phyloP scores from a whole-genome alignment of 331 rosid genomes.

The Phaseolus coccineus region DNA sequence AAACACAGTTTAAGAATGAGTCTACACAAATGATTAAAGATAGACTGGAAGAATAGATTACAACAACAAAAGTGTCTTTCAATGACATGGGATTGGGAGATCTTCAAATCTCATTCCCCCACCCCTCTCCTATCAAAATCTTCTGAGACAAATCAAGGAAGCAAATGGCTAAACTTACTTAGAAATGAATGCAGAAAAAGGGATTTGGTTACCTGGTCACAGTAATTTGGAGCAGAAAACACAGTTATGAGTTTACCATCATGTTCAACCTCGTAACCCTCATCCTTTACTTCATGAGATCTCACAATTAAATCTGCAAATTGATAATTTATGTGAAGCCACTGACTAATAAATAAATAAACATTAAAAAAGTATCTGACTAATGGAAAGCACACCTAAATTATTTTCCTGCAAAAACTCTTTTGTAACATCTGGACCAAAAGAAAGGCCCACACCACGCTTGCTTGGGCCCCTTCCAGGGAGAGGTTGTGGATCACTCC shows the following conservation, averaged over 20 bases:
- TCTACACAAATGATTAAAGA: constrained; percentile 14
- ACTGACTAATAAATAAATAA: constrained; percentile 9
- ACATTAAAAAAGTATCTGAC: constrained; percentile 7
- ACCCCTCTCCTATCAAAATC: background rate
- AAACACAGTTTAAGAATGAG: background rate
- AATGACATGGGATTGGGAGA: background rate
- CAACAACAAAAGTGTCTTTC: background rate
- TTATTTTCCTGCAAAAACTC: constrained; percentile 87
- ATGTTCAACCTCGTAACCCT: constrained; percentile 97
- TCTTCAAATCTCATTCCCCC: background rate
- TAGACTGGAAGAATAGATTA: background rate
- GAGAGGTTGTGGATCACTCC: constrained; percentile 98
- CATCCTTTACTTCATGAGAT: constrained; percentile 99
- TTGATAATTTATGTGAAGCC: constrained; percentile 40
- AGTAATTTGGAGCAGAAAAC: constrained; percentile 99
- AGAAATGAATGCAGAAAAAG: constrained; percentile 13
- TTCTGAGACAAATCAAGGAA: constrained; percentile 2
- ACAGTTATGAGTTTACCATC: constrained; percentile 98
- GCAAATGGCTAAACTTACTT: constrained; percentile 15
- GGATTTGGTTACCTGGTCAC: constrained; percentile 84
- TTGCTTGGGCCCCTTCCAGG: constrained; percentile 99
- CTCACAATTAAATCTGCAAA: constrained; percentile 91
- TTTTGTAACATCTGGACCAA: constrained; percentile 92
- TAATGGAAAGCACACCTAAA: constrained; percentile 64
- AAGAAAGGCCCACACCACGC: constrained; percentile 97